Base-by-base conservation (phyloP, 441 rosid genomes). In the Flueggea neowawraea region DNA sequence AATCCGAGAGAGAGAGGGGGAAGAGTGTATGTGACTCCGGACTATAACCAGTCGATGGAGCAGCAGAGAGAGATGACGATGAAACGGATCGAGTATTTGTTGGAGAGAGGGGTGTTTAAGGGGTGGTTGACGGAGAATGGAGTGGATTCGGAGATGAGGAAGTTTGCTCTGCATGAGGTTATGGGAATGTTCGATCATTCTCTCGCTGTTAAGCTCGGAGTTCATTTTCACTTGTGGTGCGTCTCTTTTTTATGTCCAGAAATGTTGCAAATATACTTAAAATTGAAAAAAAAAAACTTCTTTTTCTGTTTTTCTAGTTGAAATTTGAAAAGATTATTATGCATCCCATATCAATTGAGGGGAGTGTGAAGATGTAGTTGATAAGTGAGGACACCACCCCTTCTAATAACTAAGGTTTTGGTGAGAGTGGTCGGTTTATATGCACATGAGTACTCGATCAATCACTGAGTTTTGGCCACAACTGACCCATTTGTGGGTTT, bases 171-270 rank as follows among this genome's bases (percentile, higher is more conserved):
- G 43, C 65, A 67, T 13, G 98, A 94, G 61, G 87, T 78, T 58
- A 6, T 72, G 3, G 72, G 77, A 33, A 81, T 84, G 2, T 94
- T 53, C 55, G 97, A 94, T 73, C 91, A 88, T 63, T 90, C 99
- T 28, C 71, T 90, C 43, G 68, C 81, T 16, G 73, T 84, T 47
- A 90, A 85, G 75, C 52, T 82, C 50, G 95, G 90, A 17, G 95
- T 89, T 68, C 97, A 94, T 65, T 89, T 87, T 86, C 82, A 81
- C 69, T 72, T 94, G 69, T 94, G 99, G 99, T 94, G 71, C 52
- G 71, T 39, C 36, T 13, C 60, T 39, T n/a, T 14, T 48, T 10
- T 33, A 4, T 49, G 6, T 13, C 12, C 11, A 4, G 16, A 6
- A 2, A 9, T 17, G 6, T 48, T 12, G 22, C 28, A 22, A 22